Evolutionary conservation across 768 basidiomycete species (phyloP).

Genomic region (Boletus edulis): DNA sequence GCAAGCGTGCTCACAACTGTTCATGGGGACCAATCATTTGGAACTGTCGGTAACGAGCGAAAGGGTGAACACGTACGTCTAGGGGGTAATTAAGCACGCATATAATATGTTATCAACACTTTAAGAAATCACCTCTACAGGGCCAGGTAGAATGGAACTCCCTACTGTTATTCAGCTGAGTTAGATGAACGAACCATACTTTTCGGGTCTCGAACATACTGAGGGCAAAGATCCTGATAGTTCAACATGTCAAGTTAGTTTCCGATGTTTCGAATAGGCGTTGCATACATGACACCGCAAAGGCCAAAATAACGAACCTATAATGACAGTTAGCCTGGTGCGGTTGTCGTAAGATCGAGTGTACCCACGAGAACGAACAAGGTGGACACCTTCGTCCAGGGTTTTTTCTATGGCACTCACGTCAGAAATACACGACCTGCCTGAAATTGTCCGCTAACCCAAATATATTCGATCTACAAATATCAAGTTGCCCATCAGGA

Average conservation of each 20-base stretch:
- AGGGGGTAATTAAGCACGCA: neutral
- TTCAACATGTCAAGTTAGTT: neutral
- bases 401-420: neutral
- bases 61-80: constrained; percentile 7
- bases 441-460: neutral
- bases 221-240: neutral
- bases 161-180: neutral
- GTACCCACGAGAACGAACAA: constrained; percentile 3
- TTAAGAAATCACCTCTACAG: constrained; percentile 1
- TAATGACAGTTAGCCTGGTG: neutral
- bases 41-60: neutral
- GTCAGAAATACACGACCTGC: neutral
- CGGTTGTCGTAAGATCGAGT: neutral
- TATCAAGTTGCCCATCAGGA: neutral
- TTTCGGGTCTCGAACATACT: neutral
- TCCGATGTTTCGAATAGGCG: neutral
- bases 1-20: constrained; percentile 9
- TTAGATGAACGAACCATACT: neutral
- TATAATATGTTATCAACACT: too few species aligned
- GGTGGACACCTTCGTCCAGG: constrained; percentile 2
- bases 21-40: neutral
- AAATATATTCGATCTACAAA: neutral
- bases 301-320: constrained; percentile 15
- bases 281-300: neutral
- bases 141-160: constrained; percentile 9